Conservation (phyloP, 139 green algal species). For the Astrephomene gubernaculifera region DNA sequence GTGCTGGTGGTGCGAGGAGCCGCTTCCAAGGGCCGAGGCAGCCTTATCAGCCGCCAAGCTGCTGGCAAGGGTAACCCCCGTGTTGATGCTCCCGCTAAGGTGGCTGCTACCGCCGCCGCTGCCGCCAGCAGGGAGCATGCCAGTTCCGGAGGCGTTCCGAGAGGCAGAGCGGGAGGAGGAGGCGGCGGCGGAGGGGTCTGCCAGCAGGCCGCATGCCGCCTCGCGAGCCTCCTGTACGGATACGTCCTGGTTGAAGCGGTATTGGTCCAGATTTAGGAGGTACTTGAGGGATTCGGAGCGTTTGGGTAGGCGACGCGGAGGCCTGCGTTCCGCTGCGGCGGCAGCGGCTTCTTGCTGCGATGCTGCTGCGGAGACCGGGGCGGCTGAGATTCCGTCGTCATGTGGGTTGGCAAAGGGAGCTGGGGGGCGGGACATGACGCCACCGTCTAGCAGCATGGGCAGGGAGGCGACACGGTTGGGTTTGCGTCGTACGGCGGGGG, state of each 20-base stretch:
- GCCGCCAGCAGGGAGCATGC: too few relatives aligned
- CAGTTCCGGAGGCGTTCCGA: too few relatives aligned
- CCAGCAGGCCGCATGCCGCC: neutral
- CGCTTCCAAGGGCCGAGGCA: too few relatives aligned
- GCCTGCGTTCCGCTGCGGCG: neutral
- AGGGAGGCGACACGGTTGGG: conserved; percentile 44
- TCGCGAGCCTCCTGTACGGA: conserved; percentile 29
- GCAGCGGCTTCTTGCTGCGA: too few relatives aligned
- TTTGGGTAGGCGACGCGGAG: conserved; percentile 15
- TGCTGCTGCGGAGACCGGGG: too few relatives aligned
- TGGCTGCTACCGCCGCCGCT: neutral
- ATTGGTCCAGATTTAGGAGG: conserved; percentile 47
- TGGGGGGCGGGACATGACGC: conserved; percentile 10
- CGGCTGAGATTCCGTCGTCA: too few relatives aligned
- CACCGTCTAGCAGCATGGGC: conserved; percentile 38
- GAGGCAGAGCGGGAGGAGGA: neutral
- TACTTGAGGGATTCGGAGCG: conserved; percentile 40
- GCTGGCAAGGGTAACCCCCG: too few relatives aligned
- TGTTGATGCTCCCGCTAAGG: too few relatives aligned
- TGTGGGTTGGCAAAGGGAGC: neutral
- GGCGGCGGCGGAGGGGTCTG: neutral
- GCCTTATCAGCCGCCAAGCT: too few relatives aligned
- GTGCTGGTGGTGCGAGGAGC: too few relatives aligned
- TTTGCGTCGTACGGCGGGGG: conserved; percentile 7
- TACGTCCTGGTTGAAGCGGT: conserved; percentile 40